phyloP scores from a whole-genome alignment of 495 filamentous ascomycete species.

The Daldinia loculata region DNA sequence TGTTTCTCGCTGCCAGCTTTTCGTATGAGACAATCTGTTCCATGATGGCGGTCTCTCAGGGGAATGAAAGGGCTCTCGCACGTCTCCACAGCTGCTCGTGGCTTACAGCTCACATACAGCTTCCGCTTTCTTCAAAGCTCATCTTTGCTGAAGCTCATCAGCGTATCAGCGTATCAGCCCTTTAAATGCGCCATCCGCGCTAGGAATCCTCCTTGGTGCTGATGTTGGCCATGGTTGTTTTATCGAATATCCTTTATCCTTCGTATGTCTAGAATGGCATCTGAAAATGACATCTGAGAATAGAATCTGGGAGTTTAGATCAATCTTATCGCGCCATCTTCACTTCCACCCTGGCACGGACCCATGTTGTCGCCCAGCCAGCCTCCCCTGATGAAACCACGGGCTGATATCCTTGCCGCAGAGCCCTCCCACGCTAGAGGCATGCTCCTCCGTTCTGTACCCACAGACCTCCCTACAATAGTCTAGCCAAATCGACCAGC shows the following conservation, averaged over 20 bases:
- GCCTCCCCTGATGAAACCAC: conserved; percentile 49
- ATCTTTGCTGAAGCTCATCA: background rate
- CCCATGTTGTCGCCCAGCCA: conserved; percentile 38
- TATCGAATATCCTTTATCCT: conserved; percentile 23
- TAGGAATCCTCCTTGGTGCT: conserved; percentile 29
- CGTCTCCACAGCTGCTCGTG: conserved; percentile 23
- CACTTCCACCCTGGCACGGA: conserved; percentile 26
- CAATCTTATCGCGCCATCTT: conserved; percentile 42
- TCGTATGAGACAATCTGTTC: conserved; percentile 43
- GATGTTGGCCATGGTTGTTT: conserved; percentile 24
- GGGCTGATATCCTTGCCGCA: conserved; percentile 49
- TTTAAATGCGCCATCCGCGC: conserved; percentile 17
- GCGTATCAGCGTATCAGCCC: background rate
- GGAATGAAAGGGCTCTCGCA: conserved; percentile 41
- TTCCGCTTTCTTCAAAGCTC: conserved; percentile 12
- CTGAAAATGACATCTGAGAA: background rate
- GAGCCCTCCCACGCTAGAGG: conserved; percentile 45
- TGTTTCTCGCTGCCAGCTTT: conserved; percentile 36
- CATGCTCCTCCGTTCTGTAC: conserved; percentile 35
- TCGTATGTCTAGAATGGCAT: conserved; percentile 28
- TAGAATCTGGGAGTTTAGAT: conserved; percentile 8
- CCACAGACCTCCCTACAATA: conserved; percentile 41
- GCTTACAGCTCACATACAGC: background rate
- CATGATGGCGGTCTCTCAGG: conserved; percentile 39
- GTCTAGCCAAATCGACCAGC: conserved; percentile 40